These are phyloP conservation scores for Phytophthora rubi DNA, from an alignment of 352 stramenopile species.

Conservation along the genomic window DNA sequence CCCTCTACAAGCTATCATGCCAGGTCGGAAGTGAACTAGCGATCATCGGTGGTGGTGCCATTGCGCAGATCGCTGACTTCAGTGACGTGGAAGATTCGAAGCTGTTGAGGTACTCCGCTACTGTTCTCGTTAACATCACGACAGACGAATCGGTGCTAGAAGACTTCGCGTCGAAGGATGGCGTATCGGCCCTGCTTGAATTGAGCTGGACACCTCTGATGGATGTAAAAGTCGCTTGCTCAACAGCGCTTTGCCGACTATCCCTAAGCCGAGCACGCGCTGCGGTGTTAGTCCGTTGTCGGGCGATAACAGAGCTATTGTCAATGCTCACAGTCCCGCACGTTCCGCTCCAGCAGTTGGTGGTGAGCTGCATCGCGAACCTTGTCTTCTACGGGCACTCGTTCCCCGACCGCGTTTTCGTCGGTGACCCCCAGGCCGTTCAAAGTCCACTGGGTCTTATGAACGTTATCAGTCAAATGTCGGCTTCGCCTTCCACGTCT, in stretches of 20 bases:
- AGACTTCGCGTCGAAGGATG: slow-evolving; percentile 62
- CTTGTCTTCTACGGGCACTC: slow-evolving; percentile 66
- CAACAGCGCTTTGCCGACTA: slow-evolving; percentile 68
- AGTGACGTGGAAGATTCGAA: slow-evolving; percentile 67
- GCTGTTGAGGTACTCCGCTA: slow-evolving; percentile 66
- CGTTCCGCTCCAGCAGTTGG: slow-evolving; percentile 61
- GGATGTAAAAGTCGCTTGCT: slow-evolving; percentile 73
- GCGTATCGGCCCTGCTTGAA: slow-evolving; percentile 69
- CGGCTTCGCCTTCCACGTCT: slow-evolving; percentile 38
- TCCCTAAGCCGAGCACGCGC: slow-evolving; percentile 47
- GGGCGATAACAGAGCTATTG: slow-evolving; percentile 68
- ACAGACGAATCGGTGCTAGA: slow-evolving; percentile 42
- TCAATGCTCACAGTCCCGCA: slow-evolving; percentile 69
- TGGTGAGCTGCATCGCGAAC: slow-evolving; percentile 74
- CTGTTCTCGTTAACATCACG: slow-evolving; percentile 72
- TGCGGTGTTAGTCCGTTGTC: slow-evolving; percentile 41
- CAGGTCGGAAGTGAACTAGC: slow-evolving; percentile 55
- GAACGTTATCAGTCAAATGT: slow-evolving; percentile 66
- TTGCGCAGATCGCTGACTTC: slow-evolving; percentile 74
- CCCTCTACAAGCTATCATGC: slow-evolving; percentile 84
- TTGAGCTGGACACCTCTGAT: slow-evolving; percentile 71
- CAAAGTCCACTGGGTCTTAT: slow-evolving; percentile 75
- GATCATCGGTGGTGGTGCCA: slow-evolving; percentile 71
- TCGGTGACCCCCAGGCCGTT: slow-evolving; percentile 70
- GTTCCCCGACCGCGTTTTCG: slow-evolving; percentile 78